Evolutionary conservation across 83 land plant species (phyloP).

Genomic region (Isoetes engelmannii): DNA sequence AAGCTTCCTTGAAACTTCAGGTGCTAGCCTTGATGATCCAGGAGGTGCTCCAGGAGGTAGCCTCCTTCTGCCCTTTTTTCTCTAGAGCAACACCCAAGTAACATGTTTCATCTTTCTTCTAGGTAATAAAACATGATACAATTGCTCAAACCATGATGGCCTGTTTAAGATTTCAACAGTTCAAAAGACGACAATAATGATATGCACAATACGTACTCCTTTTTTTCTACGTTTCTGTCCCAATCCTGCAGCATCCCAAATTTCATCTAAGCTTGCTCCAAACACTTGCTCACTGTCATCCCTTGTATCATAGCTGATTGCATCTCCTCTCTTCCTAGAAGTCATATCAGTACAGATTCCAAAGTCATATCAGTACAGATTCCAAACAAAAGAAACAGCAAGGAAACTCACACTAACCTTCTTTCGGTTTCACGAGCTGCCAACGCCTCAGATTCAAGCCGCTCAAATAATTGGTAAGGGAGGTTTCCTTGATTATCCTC

Average conservation of each 20-base stretch:
- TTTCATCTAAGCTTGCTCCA: slow-evolving; percentile 59
- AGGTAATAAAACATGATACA: neutral
- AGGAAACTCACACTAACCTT: slow-evolving; percentile 23
- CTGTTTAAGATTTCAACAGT: neutral
- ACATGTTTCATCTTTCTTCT: neutral
- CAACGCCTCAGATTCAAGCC: slow-evolving; percentile 66
- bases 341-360: neutral
- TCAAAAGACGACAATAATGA: neutral
- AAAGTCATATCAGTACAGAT: neutral
- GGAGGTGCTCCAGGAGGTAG: slow-evolving; percentile 20
- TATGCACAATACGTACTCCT: slow-evolving; percentile 9
- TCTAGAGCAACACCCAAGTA: slow-evolving; percentile 43
- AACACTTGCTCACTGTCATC: slow-evolving; percentile 41
- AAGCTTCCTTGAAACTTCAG: slow-evolving; percentile 58
- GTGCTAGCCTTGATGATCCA: slow-evolving; percentile 41
- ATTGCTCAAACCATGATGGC: neutral
- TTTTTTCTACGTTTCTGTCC: slow-evolving; percentile 39
- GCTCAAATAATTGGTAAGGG: slow-evolving; percentile 59
- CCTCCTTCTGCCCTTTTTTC: slow-evolving; percentile 43
- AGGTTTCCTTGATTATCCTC: slow-evolving; percentile 42
- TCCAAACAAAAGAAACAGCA: neutral
- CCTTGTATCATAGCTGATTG: slow-evolving; percentile 33
- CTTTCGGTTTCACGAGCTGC: slow-evolving; percentile 67
- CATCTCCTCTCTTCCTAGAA: neutral
- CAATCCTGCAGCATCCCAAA: slow-evolving; percentile 54